These are phyloP conservation scores for Achaetomiella virescens DNA, from an alignment of 495 filamentous ascomycete species.

Conservation along the genomic window DNA sequence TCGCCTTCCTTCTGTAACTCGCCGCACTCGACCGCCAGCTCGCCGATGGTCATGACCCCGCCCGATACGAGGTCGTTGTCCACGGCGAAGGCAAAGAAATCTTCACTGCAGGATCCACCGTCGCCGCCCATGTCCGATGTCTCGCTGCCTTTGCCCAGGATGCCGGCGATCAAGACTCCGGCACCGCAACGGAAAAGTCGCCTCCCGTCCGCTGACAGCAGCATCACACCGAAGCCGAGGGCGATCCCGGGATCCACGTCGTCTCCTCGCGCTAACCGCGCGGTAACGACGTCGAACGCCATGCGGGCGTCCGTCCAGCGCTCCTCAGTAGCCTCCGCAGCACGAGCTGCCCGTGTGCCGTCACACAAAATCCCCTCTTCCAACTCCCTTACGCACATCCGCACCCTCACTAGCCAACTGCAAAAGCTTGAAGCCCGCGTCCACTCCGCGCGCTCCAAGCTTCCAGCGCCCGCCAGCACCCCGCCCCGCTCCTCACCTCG, in stretches of 20 bases:
- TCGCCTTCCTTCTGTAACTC: constrained; percentile 54
- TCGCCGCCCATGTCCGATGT: constrained; percentile 66
- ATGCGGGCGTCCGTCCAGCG: constrained; percentile 31
- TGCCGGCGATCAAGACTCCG: constrained; percentile 22
- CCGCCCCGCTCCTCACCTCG: constrained; percentile 78
- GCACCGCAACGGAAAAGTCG: constrained; percentile 36
- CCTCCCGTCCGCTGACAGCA: constrained; percentile 44
- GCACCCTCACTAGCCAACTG: constrained; percentile 91
- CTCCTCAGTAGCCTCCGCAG: constrained; percentile 23
- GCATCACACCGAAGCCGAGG: constrained; percentile 45
- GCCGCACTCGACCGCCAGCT: constrained; percentile 58
- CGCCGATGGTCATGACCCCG: constrained; percentile 66
- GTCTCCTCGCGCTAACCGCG: constrained; percentile 29
- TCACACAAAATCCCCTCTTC: constrained; percentile 61
- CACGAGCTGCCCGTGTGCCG: constrained; percentile 11
- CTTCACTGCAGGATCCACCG: constrained; percentile 46
- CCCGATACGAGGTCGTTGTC: constrained; percentile 56
- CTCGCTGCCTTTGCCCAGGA: constrained; percentile 44
- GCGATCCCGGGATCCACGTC: constrained; percentile 27
- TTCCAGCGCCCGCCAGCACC: constrained; percentile 67
- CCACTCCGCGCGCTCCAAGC: constrained; percentile 85
- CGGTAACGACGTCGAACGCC: constrained; percentile 23
- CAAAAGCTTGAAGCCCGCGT: constrained; percentile 88
- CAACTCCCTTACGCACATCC: constrained; percentile 85
- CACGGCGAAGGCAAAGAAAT: constrained; percentile 33